These are phyloP conservation scores for Protea cynaroides DNA, from an alignment of 164 flowering plant species.

Conservation along the genomic window DNA sequence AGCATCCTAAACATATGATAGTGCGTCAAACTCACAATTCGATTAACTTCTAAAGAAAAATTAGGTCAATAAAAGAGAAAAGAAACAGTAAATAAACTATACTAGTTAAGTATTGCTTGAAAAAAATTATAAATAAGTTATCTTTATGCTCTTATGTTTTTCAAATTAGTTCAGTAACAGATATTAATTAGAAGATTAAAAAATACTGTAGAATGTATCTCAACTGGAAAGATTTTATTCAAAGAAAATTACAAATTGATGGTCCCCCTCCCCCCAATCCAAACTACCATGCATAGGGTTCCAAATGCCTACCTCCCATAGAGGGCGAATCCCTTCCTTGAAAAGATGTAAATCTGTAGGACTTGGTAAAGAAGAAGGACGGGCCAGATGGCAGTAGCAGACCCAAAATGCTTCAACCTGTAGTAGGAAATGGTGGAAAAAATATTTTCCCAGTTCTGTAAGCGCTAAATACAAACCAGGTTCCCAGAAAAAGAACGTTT, in stretches of 20 bases:
- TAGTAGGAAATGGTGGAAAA: constrained; percentile 3
- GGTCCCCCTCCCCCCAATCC: too few relatives aligned
- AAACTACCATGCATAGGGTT: background rate
- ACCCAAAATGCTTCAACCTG: constrained; percentile 97
- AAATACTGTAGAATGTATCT: too few relatives aligned
- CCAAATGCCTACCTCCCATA: constrained; percentile 77
- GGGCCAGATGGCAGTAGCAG: constrained; percentile 91
- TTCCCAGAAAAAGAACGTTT: background rate
- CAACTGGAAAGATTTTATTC: too few relatives aligned
- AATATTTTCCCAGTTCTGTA: background rate
- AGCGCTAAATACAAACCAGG: background rate
- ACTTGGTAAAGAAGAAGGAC: constrained; percentile 78
- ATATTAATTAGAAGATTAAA: too few relatives aligned
- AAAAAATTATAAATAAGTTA: too few relatives aligned
- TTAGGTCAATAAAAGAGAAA: background rate
- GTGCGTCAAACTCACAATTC: background rate
- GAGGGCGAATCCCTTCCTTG: constrained; percentile 94
- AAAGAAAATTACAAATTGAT: too few relatives aligned
- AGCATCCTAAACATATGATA: constrained; percentile 39
- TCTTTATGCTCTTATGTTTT: too few relatives aligned
- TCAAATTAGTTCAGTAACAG: background rate
- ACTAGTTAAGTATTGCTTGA: constrained; percentile 1
- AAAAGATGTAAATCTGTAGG: constrained; percentile 98
- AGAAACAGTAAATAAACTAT: background rate
- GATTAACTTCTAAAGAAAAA: background rate